A percentile compares a stretch with the other conserved stretches of the same genome.
Evolutionary conservation across 768 basidiomycete species (phyloP).

Genomic region (Hericium rajendrae): DNA sequence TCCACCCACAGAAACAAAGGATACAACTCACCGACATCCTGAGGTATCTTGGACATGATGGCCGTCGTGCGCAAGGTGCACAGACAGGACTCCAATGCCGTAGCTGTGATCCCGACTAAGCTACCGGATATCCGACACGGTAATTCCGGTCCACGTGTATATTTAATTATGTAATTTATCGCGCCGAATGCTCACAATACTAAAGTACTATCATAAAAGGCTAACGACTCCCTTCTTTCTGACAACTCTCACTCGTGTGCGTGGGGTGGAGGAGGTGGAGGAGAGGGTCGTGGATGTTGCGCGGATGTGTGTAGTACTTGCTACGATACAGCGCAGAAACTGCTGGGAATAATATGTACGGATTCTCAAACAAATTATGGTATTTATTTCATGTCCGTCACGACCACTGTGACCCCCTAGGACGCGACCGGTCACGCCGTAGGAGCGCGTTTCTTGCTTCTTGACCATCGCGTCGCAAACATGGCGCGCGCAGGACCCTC

Average conservation of each 20-base stretch:
- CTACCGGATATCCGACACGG: neutral
- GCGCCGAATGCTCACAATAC: neutral
- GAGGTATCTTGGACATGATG: neutral
- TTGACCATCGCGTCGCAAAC: neutral
- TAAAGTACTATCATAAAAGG: too few relatives aligned
- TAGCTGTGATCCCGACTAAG: neutral
- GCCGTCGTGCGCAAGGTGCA: neutral
- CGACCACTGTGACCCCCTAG: too few relatives aligned
- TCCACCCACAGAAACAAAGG: neutral
- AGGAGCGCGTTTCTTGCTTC: neutral
- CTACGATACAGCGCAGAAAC: too few relatives aligned
- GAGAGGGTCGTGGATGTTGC: neutral
- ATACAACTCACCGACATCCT: neutral
- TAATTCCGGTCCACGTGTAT: too few relatives aligned
- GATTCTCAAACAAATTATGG: neutral
- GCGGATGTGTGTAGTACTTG: neutral
- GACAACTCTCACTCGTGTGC: neutral
- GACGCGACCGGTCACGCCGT: neutral
- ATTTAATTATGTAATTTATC: neutral
- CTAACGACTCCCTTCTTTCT: neutral
- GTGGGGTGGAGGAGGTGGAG: neutral
- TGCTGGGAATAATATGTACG: neutral
- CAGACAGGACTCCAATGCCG: neutral
- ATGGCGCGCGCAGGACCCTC: slow-evolving; percentile 27
- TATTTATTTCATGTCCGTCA: too few relatives aligned